Evolutionary conservation across 371 early-diverging fungal genomes (phyloP).

Genomic region (Saksenaea oblongispora): DNA sequence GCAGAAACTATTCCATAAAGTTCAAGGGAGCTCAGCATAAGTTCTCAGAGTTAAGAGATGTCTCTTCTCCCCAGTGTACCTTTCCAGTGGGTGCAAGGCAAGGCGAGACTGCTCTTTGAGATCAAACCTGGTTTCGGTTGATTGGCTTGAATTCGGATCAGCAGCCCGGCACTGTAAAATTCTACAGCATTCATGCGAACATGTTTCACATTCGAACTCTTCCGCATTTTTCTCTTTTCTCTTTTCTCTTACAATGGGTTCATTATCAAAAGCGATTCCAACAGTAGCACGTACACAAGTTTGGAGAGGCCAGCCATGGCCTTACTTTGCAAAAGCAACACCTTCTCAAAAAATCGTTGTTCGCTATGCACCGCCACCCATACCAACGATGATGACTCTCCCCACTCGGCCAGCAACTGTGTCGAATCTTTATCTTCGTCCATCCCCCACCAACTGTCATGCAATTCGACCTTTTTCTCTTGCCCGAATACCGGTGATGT

Average conservation of each 20-base stretch:
- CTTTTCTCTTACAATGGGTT: neutral
- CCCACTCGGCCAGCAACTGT: neutral
- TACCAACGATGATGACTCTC: neutral
- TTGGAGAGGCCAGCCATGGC: slow-evolving; percentile 4
- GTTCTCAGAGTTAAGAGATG: too few relatives aligned
- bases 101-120: too few relatives aligned
- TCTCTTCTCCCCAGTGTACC: too few relatives aligned
- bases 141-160: too few relatives aligned
- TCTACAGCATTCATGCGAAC: too few relatives aligned
- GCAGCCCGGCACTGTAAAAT: too few relatives aligned
- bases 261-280: neutral
- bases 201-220: neutral
- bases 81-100: too few relatives aligned
- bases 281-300: neutral
- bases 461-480: slow-evolving; percentile 22
- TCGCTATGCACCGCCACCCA: slow-evolving; percentile 1
- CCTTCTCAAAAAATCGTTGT: slow-evolving; percentile 1
- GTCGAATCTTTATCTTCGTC: neutral
- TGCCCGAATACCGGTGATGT: slow-evolving; percentile 31
- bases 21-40: too few relatives aligned
- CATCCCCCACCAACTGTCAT: neutral
- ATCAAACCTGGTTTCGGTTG: too few relatives aligned
- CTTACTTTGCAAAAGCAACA: neutral
- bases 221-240: neutral
- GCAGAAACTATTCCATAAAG: too few relatives aligned